Evolutionary conservation across 345 rosid species (phyloP).

Genomic region (Brassica napus): Da-Ae NC_063442.1:7067501-7068000

Average conservation of each 20-base stretch:
- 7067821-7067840: background rate
- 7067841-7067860: conserved; percentile 24
- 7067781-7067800: conserved; percentile 53
- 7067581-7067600: conserved; percentile 41
- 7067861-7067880: conserved; percentile 27
- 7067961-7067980: background rate
- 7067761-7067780: conserved; percentile 53
- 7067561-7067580: conserved; percentile 41
- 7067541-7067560: conserved; percentile 45
- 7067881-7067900: conserved; percentile 14
- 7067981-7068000: conserved; percentile 21
- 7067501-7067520: conserved; percentile 25
- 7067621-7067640: conserved; percentile 54
- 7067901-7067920: conserved; percentile 26
- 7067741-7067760: conserved; percentile 44
- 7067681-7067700: conserved; percentile 35
- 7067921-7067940: conserved; percentile 36
- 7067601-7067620: conserved; percentile 42
- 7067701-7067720: conserved; percentile 41
- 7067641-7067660: conserved; percentile 47
- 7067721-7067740: conserved; percentile 37
- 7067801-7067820: conserved; percentile 23
- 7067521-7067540: conserved; percentile 49
- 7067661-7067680: conserved; percentile 41
- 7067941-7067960: conserved; percentile 28